Evolutionary conservation across 805 yeast genomes (phyloP).

Genomic region (Suhomyces sp.): DNA sequence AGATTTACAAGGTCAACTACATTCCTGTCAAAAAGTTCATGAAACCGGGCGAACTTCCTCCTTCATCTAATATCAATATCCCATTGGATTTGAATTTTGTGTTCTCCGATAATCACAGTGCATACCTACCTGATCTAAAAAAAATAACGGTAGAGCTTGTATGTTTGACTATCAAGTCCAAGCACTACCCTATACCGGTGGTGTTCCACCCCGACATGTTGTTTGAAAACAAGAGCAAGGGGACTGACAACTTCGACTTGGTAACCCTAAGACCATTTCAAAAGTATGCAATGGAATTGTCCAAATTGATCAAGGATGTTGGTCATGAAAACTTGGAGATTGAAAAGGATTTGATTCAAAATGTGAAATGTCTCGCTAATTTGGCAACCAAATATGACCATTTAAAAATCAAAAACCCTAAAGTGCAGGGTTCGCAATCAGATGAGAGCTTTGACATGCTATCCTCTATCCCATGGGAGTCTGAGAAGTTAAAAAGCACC

Average conservation of each 20-base stretch:
- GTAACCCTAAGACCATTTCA: constrained; percentile 33
- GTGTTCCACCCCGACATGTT: constrained; percentile 35
- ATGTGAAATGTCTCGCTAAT: constrained; percentile 32
- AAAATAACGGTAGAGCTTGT: constrained; percentile 29
- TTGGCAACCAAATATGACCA: constrained; percentile 26
- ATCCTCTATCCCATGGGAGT: constrained; percentile 20
- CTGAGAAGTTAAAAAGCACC: constrained; percentile 8
- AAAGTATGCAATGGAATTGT: constrained; percentile 27
- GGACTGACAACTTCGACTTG: constrained; percentile 29
- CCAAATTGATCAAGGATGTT: constrained; percentile 20
- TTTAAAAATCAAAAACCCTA: constrained; percentile 20
- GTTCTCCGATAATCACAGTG: constrained; percentile 17
- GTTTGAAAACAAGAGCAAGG: constrained; percentile 28
- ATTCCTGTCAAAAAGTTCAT: constrained; percentile 18
- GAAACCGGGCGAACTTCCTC: constrained; percentile 5
- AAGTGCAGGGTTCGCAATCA: constrained; percentile 10
- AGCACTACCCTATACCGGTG: constrained; percentile 32
- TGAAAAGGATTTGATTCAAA: constrained; percentile 25
- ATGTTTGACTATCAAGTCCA: constrained; percentile 30
- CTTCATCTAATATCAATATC: constrained; percentile 19
- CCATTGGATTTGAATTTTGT: constrained; percentile 31
- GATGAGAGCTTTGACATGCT: constrained; percentile 5
- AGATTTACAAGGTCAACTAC: constrained; percentile 26
- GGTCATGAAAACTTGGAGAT: constrained; percentile 24
- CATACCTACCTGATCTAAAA: constrained; percentile 24